These are phyloP conservation scores for Mycogone perniciosa DNA, from an alignment of 2,329 filamentous ascomycete species.

Conservation along the genomic window DNA sequence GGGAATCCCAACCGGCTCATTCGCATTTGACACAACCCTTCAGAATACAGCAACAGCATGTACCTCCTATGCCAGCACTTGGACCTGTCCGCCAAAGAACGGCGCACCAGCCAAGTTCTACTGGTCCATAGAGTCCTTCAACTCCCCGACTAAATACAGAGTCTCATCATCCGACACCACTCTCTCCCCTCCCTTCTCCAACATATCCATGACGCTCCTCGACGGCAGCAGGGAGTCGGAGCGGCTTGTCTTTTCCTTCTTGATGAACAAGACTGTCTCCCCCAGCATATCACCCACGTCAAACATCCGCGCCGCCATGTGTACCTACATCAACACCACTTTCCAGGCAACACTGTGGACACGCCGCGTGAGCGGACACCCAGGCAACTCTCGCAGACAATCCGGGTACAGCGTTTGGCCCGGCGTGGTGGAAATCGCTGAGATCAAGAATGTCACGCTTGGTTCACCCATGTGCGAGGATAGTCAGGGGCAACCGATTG, in stretches of 20 bases:
- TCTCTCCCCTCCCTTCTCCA: conserved; percentile 50
- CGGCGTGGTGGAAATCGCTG: conserved; percentile 49
- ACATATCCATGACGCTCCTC: conserved; percentile 42
- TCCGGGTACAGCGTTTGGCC: conserved; percentile 39
- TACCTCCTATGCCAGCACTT: conserved; percentile 51
- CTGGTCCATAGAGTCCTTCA: conserved; percentile 50
- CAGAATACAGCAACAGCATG: conserved; percentile 47
- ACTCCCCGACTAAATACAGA: conserved; percentile 34
- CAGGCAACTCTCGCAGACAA: conserved; percentile 14
- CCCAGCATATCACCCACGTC: conserved; percentile 38
- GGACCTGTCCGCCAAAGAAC: conserved; percentile 51
- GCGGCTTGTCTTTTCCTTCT: conserved; percentile 52
- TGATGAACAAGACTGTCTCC: conserved; percentile 45
- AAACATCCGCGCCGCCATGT: conserved; percentile 42
- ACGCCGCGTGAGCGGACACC: conserved; percentile 24
- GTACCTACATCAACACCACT: conserved; percentile 51
- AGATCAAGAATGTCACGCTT: conserved; percentile 35
- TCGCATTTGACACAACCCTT: conserved; percentile 53
- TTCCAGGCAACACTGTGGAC: conserved; percentile 57
- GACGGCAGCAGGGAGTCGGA: conserved; percentile 44
- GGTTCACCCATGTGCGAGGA: conserved; percentile 50
- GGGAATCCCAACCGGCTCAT: conserved; percentile 56
- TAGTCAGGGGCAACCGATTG: conserved; percentile 29
- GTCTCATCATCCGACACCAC: conserved; percentile 52
- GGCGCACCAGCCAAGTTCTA: conserved; percentile 47